Evolutionary conservation across 2,329 filamentous ascomycete species (phyloP).

Genomic region (Sclerotinia borealis): DNA sequence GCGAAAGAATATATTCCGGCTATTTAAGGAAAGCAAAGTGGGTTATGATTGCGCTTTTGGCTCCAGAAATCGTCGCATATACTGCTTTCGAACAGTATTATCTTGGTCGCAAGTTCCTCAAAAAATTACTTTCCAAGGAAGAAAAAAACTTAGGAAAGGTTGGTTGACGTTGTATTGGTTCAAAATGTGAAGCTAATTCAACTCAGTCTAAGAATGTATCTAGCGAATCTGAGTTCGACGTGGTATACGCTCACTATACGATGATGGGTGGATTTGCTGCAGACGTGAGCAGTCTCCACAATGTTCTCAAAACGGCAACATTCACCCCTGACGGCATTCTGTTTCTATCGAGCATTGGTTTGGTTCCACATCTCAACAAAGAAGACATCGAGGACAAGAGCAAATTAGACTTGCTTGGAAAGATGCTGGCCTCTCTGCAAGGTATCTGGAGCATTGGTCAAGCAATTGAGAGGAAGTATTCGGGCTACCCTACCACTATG

Average conservation of each 20-base stretch:
- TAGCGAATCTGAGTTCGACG: background rate
- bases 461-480: conserved; percentile 12
- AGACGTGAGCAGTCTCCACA: conserved; percentile 11
- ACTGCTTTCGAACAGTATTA: conserved; percentile 12
- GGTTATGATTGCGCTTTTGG: conserved; percentile 12
- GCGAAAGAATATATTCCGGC: background rate
- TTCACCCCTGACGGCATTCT: conserved; percentile 1
- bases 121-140: background rate
- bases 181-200: background rate
- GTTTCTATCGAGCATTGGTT: conserved; percentile 9
- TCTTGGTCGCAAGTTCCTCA: conserved; percentile 2
- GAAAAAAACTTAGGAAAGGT: background rate
- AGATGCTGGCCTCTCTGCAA: conserved; percentile 13
- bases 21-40: conserved; percentile 13
- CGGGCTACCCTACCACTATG: conserved; percentile 13
- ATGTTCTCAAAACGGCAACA: background rate
- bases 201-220: background rate
- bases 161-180: background rate
- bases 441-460: conserved; percentile 15
- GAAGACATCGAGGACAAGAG: conserved; percentile 16
- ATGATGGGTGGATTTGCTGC: conserved; percentile 15
- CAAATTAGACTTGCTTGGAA: conserved; percentile 15
- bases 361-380: background rate
- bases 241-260: conserved; percentile 12
- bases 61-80: conserved; percentile 10